Base-by-base conservation (phyloP, 2,329 filamentous ascomycete species). In the Alternaria metachromatica region DNA sequence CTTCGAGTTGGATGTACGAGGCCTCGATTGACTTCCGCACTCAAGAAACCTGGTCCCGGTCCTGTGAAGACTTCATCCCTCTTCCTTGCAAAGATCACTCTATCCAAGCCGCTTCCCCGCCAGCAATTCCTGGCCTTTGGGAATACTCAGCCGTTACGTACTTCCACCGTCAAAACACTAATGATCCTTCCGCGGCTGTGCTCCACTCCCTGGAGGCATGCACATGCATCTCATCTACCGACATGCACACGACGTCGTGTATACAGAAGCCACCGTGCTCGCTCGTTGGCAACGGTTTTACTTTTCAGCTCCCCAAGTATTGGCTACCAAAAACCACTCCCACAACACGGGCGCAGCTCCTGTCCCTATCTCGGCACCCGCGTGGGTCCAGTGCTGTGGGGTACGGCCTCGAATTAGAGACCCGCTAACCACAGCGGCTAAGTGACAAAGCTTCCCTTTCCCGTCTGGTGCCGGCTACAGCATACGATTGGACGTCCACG, bases 1-100 rank as follows among this genome's bases (percentile, higher is more conserved):
- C n/a, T 61, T 64, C 62, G 60, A 68, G 63, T 66, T 69, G 62
- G 55, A 54, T 15, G 49, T 21, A 59, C 56, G 25, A 60, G 43
- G 48, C 43, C 43, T 57, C 54, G 30, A 56, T 46, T 21, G 45
- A 50, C 44, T 45, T 23, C 23, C 23, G 13, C 55, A 20, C 43
- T 50, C 18, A 51, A 46, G 45, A 51, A 30, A 30, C 60, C 55
- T 56, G 30, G 13, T 61, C 48, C 53, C 57, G 23, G 45, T 59
- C 58, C 12, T 55, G 30, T 23, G 13, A 60, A 37, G 15, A 15
- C 33, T 60, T 41, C 30, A 20, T 15, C 30, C 21, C 30, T 55
- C 48, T 55, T 58, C 53, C 53, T 59, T 63, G 62, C 60, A 62
- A 50, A 45, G 28, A 48, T 64, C 56, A 45, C 50, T 55, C 49